phyloP scores from a whole-genome alignment of 345 rosid genomes.

The Sonneratia alba region DNA sequence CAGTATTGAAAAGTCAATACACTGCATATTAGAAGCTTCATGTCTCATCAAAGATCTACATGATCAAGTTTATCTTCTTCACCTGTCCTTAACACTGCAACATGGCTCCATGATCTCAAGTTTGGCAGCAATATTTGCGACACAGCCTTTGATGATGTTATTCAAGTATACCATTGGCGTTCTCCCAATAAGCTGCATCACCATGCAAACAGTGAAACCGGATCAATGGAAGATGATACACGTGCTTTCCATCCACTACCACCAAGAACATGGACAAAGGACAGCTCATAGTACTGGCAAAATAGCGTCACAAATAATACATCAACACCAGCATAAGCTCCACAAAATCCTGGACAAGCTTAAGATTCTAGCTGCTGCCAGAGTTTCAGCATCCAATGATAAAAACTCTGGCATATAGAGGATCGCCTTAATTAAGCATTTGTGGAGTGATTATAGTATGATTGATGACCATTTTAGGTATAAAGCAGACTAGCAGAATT shows the following conservation, averaged over 20 bases:
- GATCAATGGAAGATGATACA: background rate
- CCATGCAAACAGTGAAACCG: background rate
- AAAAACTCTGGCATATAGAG: background rate
- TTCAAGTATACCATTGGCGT: slow-evolving; percentile 95
- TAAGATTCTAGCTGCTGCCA: background rate
- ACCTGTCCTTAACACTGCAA: slow-evolving; percentile 92
- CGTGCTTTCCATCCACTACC: background rate
- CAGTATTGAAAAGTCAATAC: background rate
- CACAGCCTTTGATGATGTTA: slow-evolving; percentile 70
- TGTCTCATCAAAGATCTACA: background rate
- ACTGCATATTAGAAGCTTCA: background rate
- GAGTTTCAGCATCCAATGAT: background rate
- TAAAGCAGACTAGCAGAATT: background rate
- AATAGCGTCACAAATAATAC: background rate
- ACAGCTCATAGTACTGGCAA: background rate
- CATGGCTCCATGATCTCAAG: slow-evolving; percentile 91
- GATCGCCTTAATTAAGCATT: background rate
- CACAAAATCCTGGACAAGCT: background rate
- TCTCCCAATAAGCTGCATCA: slow-evolving; percentile 69
- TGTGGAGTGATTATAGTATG: background rate
- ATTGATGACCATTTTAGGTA: background rate
- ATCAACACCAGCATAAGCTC: background rate
- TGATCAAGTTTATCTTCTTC: background rate
- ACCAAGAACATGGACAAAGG: background rate
- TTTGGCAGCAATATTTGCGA: slow-evolving; percentile 76